phyloP scores from a whole-genome alignment of 306 rosid species.

The Fragaria iinumae region DNA sequence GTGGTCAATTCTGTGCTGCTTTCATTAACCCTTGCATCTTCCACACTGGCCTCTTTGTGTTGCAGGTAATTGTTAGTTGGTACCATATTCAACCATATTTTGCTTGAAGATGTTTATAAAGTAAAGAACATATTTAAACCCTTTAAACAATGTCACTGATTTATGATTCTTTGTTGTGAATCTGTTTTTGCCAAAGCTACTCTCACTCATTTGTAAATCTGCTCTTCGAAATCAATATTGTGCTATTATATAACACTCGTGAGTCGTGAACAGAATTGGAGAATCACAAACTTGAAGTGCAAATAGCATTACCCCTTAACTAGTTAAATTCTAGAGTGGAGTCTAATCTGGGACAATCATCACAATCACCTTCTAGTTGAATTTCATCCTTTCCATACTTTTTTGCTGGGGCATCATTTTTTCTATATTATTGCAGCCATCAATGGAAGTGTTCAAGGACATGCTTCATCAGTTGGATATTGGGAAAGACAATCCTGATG shows the following conservation, averaged over 20 bases:
- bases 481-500: constrained; percentile 86
- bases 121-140: background rate
- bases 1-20: constrained; percentile 87
- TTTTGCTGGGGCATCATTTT: background rate
- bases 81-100: background rate
- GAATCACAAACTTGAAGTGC: background rate
- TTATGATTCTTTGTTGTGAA: background rate
- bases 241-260: background rate
- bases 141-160: background rate
- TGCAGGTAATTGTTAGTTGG: constrained; percentile 44
- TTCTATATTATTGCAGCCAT: constrained; percentile 59
- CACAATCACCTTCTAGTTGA: background rate
- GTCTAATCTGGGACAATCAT: background rate
- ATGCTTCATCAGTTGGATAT: constrained; percentile 62
- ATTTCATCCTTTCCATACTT: background rate
- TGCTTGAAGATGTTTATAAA: background rate
- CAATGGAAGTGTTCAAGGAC: constrained; percentile 68
- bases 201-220: background rate
- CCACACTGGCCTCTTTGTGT: constrained; percentile 88
- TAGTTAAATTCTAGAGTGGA: background rate
- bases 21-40: constrained; percentile 88
- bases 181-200: background rate
- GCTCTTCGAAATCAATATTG: background rate
- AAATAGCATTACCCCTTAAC: background rate
- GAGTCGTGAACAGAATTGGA: background rate